Percentiles rank a stretch among this genome's conserved stretches.
Evolutionary conservation across 441 rosid genomes (phyloP).

Genomic region (Bocquillonia castaneifolia): DNA sequence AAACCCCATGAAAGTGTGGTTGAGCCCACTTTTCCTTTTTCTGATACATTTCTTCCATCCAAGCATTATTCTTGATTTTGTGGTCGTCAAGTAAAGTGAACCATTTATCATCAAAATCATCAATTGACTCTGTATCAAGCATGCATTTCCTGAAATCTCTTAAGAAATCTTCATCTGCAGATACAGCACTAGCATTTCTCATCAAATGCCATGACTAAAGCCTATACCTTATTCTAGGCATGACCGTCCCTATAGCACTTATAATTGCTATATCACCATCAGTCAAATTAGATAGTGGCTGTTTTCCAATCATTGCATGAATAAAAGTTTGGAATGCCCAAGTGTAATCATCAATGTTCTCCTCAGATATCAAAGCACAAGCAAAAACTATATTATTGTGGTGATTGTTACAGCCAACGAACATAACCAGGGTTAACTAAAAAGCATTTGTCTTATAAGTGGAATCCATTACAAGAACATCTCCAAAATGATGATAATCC

Average conservation of each 20-base stretch:
- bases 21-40: neutral
- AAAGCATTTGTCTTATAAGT: neutral
- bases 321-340: neutral
- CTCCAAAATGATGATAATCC: neutral
- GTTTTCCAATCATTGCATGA: neutral
- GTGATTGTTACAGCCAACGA: neutral
- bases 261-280: neutral
- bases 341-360: too few relatives aligned
- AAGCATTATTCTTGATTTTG: neutral
- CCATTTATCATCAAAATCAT: neutral
- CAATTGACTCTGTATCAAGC: neutral
- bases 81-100: too few relatives aligned
- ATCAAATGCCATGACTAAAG: too few relatives aligned
- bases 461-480: neutral
- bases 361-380: neutral
- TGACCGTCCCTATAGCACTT: neutral
- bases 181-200: neutral
- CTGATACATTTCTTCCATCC: neutral
- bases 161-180: neutral
- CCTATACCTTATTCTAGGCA: neutral
- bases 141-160: neutral
- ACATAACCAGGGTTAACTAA: neutral
- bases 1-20: neutral
- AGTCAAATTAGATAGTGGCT: neutral
- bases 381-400: too few relatives aligned